Base-by-base conservation (phyloP, 257 asterid genomes). In the Jacaranda copaia region DNA sequence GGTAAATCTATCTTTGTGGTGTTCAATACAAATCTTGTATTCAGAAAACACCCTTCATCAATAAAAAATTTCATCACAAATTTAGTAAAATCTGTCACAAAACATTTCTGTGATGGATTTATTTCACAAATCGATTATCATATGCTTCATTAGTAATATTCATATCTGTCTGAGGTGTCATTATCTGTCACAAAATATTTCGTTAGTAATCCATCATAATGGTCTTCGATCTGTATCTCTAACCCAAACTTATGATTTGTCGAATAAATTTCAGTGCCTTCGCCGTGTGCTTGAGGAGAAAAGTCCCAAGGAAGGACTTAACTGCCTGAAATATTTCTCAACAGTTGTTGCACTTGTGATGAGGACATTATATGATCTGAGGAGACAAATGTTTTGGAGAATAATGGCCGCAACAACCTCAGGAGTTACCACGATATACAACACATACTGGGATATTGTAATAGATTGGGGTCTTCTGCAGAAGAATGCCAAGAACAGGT, bases 401-500 rank as follows among this genome's bases (percentile, higher is more conserved):
- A 56, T 83, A 32, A 18, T 89, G 86, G 95, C 96, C 18, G 80
- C 87, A 39, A 75, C 86, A 19, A 86, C 82, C 65, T 89, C 96
- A 2, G 93, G 89, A 62, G 45, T 89, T 56, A 87, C 96, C 4
- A 89, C 97, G 1, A 6, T 87, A 20, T 81, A 62, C 70, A 93
- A 18, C 85, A 87, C 94, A 5, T 93, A 89, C 40, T 93, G 98
- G 98, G 98, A 93, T 79, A 75, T 93, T 14, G 96, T 89, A 11
- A 63, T 81, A 4, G 97, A 93, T 79, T 89, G 97, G 97, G 98
- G 97, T 13, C 81, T 93, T 3, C 59, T 93, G 83, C 85, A 49
- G 64, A 88, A 79, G 83, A 80, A 82, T 49, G 70, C 96, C 11
- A 90, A 46, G 38, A 92, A 93, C 68, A 86, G 81, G 49, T 90